Conservation (phyloP, 1,139 yeast species). For the Pichia sp. region DNA sequence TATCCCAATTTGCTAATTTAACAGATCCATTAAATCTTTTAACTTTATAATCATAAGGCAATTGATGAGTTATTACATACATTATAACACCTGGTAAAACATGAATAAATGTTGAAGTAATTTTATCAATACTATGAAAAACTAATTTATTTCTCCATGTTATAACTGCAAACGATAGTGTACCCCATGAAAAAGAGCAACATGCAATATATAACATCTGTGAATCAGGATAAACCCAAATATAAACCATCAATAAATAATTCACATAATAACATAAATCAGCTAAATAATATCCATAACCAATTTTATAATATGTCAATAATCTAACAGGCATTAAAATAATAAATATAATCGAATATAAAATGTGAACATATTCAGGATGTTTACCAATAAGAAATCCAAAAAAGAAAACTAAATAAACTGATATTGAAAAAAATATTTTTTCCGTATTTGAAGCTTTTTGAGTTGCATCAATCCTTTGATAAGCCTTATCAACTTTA, state of each 20-base stretch:
- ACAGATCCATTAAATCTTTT: conserved; percentile 77
- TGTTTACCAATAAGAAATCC: conserved; percentile 75
- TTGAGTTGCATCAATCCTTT: conserved; percentile 44
- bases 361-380: conserved; percentile 71
- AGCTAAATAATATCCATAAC: conserved; percentile 82
- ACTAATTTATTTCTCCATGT: conserved; percentile 96
- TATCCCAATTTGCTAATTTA: conserved; percentile 59
- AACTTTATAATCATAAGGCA: conserved; percentile 49
- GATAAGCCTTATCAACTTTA: conserved; percentile 52
- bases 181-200: conserved; percentile 82
- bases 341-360: conserved; percentile 58
- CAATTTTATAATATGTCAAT: conserved; percentile 71
- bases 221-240: conserved; percentile 81
- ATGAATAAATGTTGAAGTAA: conserved; percentile 89
- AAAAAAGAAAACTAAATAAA: conserved; percentile 59
- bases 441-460: conserved; percentile 70
- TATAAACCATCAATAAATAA: conserved; percentile 54
- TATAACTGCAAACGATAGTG: conserved; percentile 86
- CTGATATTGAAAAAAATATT: conserved; percentile 68
- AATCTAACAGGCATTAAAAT: conserved; percentile 78
- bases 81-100: conserved; percentile 83
- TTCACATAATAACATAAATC: conserved; percentile 93
- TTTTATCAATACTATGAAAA: conserved; percentile 84
- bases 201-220: conserved; percentile 69
- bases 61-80: conserved; percentile 80